These are phyloP conservation scores for Penicillium sp. DNA, from an alignment of 2,329 filamentous ascomycete species.

Conservation along the genomic window DNA sequence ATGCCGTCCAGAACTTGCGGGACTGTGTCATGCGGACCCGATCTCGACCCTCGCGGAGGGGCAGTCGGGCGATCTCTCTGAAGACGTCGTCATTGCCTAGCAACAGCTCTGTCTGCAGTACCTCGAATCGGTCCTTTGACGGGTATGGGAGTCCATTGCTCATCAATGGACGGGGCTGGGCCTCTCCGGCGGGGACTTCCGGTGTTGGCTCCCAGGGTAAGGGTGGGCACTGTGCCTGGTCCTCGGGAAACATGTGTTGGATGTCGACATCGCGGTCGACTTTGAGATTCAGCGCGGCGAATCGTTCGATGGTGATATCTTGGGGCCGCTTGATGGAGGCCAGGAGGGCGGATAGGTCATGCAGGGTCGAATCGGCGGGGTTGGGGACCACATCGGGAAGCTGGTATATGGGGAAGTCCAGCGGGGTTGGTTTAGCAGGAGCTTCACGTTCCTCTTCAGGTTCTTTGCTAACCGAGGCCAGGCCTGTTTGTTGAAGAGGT, in stretches of 20 bases:
- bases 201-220: constrained; percentile 35
- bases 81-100: constrained; percentile 59
- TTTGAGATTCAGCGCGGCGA: constrained; percentile 44
- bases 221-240: constrained; percentile 36
- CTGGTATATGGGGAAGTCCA: constrained; percentile 53
- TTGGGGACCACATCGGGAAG: constrained; percentile 36
- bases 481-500: constrained; percentile 18
- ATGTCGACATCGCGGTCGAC: constrained; percentile 39
- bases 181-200: constrained; percentile 19
- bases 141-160: constrained; percentile 53
- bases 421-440: constrained; percentile 49
- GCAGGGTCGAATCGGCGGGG: constrained; percentile 38
- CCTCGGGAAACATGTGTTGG: constrained; percentile 36
- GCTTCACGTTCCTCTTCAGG: constrained; percentile 47
- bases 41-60: constrained; percentile 44
- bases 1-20: constrained; percentile 60
- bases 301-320: constrained; percentile 40
- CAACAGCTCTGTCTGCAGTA: constrained; percentile 51
- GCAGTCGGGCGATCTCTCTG: constrained; percentile 53
- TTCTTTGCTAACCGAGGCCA: constrained; percentile 33
- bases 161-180: constrained; percentile 36
- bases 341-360: constrained; percentile 44
- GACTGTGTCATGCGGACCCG: constrained; percentile 56
- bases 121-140: constrained; percentile 49
- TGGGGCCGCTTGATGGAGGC: constrained; percentile 44